Conservation (phyloP, 768 basidiomycete genomes). For the Lyophyllum shimeji region DNA sequence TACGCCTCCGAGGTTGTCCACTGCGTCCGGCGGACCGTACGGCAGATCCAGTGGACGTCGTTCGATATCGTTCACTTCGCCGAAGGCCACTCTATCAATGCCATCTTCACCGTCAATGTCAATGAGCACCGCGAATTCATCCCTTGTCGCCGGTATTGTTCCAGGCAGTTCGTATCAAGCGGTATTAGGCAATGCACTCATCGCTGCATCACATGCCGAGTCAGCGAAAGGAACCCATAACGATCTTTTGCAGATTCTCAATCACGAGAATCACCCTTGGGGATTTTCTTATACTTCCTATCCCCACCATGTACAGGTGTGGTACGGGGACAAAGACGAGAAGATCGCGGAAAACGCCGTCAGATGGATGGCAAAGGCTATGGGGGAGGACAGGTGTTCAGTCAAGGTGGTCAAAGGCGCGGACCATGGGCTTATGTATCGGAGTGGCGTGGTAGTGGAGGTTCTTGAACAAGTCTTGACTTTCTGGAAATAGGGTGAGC, state of each 20-base stretch:
- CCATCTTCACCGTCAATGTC: conserved; percentile 53
- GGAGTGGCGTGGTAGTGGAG: conserved; percentile 82
- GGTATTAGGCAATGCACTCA: conserved; percentile 83
- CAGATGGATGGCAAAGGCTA: conserved; percentile 87
- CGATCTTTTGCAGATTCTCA: conserved; percentile 90
- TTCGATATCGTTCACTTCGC: conserved; percentile 70
- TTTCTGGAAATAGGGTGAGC: conserved; percentile 44
- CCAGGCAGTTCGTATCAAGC: conserved; percentile 55
- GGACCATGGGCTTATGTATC: conserved; percentile 94
- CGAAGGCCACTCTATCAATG: conserved; percentile 40
- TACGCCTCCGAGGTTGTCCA: conserved; percentile 35
- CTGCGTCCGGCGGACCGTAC: conserved; percentile 29
- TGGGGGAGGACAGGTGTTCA: conserved; percentile 71
- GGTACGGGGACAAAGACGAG: conserved; percentile 94
- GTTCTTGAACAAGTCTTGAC: conserved; percentile 71
- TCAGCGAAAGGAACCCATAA: conserved; percentile 88
- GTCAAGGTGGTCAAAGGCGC: conserved; percentile 86
- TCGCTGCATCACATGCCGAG: conserved; percentile 94
- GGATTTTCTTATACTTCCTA: conserved; percentile 88
- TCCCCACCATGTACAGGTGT: conserved; percentile 74
- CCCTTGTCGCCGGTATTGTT: conserved; percentile 24
- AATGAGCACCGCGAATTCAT: conserved; percentile 41
- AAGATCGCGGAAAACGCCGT: conserved; percentile 90
- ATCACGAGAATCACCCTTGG: conserved; percentile 86
- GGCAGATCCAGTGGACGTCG: conserved; percentile 59